A percentile compares a stretch with the other conserved stretches of the same genome.
Conservation (phyloP, 108 stramenopile species). For the Skeletonema tropicum region DNA sequence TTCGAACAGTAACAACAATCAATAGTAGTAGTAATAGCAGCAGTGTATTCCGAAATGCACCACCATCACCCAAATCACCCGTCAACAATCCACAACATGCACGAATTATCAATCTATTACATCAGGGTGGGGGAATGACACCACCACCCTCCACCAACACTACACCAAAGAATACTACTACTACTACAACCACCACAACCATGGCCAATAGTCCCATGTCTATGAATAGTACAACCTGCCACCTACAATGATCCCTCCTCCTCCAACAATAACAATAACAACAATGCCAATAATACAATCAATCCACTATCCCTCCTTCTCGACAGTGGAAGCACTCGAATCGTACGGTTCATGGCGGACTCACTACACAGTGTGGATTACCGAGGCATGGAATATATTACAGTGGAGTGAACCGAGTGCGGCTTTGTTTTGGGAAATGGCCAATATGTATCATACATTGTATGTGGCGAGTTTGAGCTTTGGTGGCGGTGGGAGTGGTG, state of each 20-base stretch:
- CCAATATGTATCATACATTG: constrained; percentile 90
- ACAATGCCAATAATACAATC: constrained; percentile 2
- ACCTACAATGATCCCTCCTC: not conserved
- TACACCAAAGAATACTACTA: constrained; percentile 37
- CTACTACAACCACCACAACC: not conserved
- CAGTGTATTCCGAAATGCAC: not conserved
- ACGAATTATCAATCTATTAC: not conserved
- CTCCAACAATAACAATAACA: constrained; percentile 18
- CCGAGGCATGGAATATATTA: constrained; percentile 92
- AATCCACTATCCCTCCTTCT: constrained; percentile 41
- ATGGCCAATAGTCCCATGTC: constrained; percentile 4
- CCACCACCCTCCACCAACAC: not conserved
- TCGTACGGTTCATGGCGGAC: constrained; percentile 40
- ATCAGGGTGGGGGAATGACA: not conserved
- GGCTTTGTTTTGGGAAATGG: constrained; percentile 97
- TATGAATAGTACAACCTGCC: not conserved
- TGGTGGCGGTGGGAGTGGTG: constrained; percentile 43
- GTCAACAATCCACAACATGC: not conserved
- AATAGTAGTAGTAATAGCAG: not conserved
- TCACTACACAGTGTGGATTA: constrained; percentile 91
- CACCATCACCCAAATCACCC: not conserved
- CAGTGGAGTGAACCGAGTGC: constrained; percentile 89
- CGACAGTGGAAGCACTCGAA: constrained; percentile 47
- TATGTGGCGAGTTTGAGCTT: constrained; percentile 69
- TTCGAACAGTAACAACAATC: not conserved